Evolutionary conservation across 2,329 filamentous ascomycete genomes (phyloP).

Genomic region (Trichoderma sp.): DNA sequence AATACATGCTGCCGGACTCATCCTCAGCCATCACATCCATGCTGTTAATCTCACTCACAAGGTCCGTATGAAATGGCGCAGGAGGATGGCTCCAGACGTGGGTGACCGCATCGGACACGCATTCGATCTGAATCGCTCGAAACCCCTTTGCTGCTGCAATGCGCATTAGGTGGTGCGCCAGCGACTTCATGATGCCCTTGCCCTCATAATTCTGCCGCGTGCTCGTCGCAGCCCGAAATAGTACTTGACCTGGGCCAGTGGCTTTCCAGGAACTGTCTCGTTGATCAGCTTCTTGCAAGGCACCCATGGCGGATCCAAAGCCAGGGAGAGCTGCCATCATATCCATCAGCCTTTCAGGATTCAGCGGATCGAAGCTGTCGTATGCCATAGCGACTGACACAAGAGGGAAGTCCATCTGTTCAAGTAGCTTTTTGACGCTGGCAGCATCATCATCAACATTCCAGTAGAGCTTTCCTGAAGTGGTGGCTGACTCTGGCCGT

Average conservation of each 20-base stretch:
- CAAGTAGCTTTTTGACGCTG: neutral
- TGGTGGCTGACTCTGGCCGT: slow-evolving; percentile 25
- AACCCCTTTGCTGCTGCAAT: slow-evolving; percentile 25
- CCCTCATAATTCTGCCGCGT: slow-evolving; percentile 30
- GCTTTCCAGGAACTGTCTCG: neutral
- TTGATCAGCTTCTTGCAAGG: neutral
- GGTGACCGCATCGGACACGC: slow-evolving; percentile 25
- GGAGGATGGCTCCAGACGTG: slow-evolving; percentile 29
- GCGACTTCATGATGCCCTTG: slow-evolving; percentile 25
- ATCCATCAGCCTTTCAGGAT: slow-evolving; percentile 16
- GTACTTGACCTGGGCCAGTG: neutral
- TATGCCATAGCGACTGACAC: slow-evolving; percentile 31
- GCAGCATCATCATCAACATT: neutral
- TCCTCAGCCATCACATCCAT: slow-evolving; percentile 17
- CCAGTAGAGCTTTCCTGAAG: slow-evolving; percentile 25
- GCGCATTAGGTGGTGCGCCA: slow-evolving; percentile 28
- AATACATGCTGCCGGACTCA: slow-evolving; percentile 12
- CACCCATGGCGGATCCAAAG: neutral
- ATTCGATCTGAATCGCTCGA: slow-evolving; percentile 29
- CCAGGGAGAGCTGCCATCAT: neutral
- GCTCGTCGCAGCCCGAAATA: slow-evolving; percentile 27
- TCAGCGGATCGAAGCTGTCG: slow-evolving; percentile 25
- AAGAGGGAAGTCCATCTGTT: slow-evolving; percentile 34
- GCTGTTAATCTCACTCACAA: slow-evolving; percentile 19
- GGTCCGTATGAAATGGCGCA: slow-evolving; percentile 24